Evolutionary conservation across 2,329 filamentous ascomycete genomes (phyloP).

Genomic region (Beauveria sp.): DNA sequence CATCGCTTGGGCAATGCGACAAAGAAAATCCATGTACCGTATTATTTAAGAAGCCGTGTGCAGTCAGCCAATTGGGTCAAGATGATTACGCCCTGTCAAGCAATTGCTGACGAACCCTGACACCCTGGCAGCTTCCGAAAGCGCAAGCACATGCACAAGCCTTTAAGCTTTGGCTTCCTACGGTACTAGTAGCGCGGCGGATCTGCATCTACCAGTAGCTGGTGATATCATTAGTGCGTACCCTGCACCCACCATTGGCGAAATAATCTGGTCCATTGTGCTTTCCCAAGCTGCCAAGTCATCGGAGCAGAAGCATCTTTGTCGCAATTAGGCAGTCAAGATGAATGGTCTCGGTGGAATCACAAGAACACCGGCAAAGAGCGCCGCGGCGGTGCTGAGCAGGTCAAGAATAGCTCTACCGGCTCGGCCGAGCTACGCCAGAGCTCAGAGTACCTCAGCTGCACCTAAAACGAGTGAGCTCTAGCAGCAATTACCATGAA

Average conservation of each 20-base stretch:
- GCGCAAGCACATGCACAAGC: conserved; percentile 5
- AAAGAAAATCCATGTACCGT: not conserved
- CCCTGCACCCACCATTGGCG: not conserved
- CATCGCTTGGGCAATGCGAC: not conserved
- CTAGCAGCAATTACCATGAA: too few species aligned
- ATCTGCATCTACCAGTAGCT: not conserved
- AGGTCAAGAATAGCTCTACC: not conserved
- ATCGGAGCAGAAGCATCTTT: not conserved
- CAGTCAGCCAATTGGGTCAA: conserved; percentile 1
- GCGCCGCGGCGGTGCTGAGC: not conserved
- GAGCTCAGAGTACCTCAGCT: not conserved
- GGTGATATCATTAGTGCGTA: conserved; percentile 9
- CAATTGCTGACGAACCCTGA: not conserved
- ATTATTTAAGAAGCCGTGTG: not conserved
- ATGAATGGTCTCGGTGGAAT: not conserved
- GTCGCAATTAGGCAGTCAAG: not conserved
- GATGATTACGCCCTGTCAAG: not conserved
- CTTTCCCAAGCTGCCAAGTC: not conserved
- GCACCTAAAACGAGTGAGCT: not conserved
- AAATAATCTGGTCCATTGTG: not conserved
- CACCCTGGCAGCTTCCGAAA: not conserved
- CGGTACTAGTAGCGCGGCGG: not conserved
- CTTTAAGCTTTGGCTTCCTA: not conserved
- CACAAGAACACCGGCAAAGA: not conserved
- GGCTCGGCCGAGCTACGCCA: not conserved